Evolutionary conservation across 164 flowering plant genomes (phyloP), one percentile per base, ranked within the genome.

Genomic region (Vitis rupestris): DNA sequence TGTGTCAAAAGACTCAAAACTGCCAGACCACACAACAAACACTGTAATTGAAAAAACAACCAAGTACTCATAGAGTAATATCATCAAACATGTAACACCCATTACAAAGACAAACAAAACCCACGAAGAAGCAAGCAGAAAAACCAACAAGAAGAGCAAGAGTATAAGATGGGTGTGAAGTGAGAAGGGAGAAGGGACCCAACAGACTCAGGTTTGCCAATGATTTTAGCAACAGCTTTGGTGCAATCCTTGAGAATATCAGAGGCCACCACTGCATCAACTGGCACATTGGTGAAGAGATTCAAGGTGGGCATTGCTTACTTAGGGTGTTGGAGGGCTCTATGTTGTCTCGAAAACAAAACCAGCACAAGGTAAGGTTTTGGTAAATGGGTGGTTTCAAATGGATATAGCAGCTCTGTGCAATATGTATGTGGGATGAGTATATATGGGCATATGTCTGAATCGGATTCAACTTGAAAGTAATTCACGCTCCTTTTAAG

Each of bases 161-260:
- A 23, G 27, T 31, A 14, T 10, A 29, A 4, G 27, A 55, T 8
- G 37, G 37, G 4, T 4, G 17, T 27, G 37, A 14, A 48, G 3
- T 10, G 49, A 50, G 63, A 59, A 17, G 60, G 27, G 27, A 37
- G 11, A 14, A 11, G 66, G 70, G 47, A 31, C 52, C 65, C 52
- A 70, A 93, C 96, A 57, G 98, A 94, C 72, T 94, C 98, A 8
- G 98, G 97, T 71, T 94, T 94, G 78, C 94, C 97, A 51, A 92
- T 88, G 84, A 90, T 90, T 68, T 90, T 94, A 23, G 97, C 84
- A 52, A 94, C 90, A 56, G 86, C 89, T 84, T 88, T 92, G 72
- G 97, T 88, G 53, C 95, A 94, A 73, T 94, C 98, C 65, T 79
- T 89, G 75, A 94, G 97, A 59, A 94, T 89, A 79, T 94, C 98